Evolutionary conservation across 2,329 filamentous ascomycete species (phyloP).

Genomic region (Cordyceps fumosorosea): DNA sequence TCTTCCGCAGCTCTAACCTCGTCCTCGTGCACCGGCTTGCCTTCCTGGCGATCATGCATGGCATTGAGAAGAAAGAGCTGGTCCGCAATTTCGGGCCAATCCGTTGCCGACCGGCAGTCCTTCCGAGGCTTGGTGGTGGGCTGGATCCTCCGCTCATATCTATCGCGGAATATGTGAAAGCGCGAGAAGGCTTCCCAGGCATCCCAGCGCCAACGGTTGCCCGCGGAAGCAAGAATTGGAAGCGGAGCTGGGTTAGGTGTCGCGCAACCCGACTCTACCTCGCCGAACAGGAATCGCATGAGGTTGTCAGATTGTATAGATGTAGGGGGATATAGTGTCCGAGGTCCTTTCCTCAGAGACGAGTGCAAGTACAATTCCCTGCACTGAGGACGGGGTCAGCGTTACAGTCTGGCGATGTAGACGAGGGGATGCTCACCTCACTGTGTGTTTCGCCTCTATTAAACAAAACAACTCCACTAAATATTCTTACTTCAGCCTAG

Average conservation of each 20-base stretch:
- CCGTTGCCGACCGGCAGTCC: not conserved
- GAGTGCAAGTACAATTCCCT: no score
- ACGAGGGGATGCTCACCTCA: no score
- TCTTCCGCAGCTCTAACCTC: not conserved
- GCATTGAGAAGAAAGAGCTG: not conserved
- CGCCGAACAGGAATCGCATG: not conserved
- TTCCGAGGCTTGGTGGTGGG: not conserved
- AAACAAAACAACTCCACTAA: no score
- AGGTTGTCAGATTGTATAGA: not conserved
- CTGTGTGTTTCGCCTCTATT: no score
- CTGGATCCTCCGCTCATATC: not conserved
- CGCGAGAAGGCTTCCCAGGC: not conserved
- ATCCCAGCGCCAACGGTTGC: not conserved
- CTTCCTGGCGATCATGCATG: not conserved
- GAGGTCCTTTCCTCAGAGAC: not conserved
- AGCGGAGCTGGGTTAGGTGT: not conserved
- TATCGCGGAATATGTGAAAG: not conserved
- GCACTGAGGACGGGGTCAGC: no score
- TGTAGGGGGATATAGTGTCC: not conserved
- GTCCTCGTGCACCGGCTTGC: not conserved
- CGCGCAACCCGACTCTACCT: no score
- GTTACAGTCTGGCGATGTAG: no score
- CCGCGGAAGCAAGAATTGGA: not conserved
- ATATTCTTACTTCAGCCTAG: no score
- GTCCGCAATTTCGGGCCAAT: not conserved